Percentiles rank a stretch among this genome's conserved stretches.
Conservation (phyloP, 768 basidiomycete genomes). For the Filobasidium wieringae region DNA sequence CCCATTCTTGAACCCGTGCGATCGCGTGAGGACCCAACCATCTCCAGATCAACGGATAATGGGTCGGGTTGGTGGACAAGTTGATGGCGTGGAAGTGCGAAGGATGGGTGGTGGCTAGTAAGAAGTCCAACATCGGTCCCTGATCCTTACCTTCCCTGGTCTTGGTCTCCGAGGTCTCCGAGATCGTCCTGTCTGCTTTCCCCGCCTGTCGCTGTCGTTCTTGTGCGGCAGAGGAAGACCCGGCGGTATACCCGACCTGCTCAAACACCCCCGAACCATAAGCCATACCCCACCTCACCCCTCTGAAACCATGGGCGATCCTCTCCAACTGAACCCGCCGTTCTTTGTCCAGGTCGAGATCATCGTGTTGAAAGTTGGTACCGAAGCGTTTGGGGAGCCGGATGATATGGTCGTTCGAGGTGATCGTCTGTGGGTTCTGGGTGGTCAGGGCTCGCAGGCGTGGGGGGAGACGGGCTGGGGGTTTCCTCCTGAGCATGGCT, state of each 20-base stretch:
- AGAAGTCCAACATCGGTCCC: conserved; percentile 83
- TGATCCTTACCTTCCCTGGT: conserved; percentile 28
- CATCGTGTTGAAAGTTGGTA: background rate
- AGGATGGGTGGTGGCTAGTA: conserved; percentile 89
- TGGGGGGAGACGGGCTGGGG: too few relatives aligned
- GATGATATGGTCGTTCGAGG: background rate
- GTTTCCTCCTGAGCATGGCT: too few relatives aligned
- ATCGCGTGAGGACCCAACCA: conserved; percentile 70
- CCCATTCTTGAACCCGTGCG: conserved; percentile 54
- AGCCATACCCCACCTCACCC: conserved; percentile 67
- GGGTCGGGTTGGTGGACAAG: conserved; percentile 76
- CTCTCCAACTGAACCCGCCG: conserved; percentile 1
- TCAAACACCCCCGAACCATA: conserved; percentile 94
- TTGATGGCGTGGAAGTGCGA: conserved; percentile 92
- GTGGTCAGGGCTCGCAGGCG: background rate
- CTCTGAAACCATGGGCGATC: conserved; percentile 8
- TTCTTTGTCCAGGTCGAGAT: conserved; percentile 5
- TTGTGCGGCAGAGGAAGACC: background rate
- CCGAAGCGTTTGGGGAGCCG: conserved; percentile 8
- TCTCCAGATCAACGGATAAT: conserved; percentile 86
- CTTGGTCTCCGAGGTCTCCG: background rate
- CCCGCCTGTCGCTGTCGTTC: conserved; percentile 15
- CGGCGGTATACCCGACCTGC: conserved; percentile 60
- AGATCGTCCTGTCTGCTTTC: conserved; percentile 23
- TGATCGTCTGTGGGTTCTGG: background rate